Evolutionary conservation across 805 yeast species (phyloP).

Genomic region (Vanderwaltozyma verrucispora): DNA sequence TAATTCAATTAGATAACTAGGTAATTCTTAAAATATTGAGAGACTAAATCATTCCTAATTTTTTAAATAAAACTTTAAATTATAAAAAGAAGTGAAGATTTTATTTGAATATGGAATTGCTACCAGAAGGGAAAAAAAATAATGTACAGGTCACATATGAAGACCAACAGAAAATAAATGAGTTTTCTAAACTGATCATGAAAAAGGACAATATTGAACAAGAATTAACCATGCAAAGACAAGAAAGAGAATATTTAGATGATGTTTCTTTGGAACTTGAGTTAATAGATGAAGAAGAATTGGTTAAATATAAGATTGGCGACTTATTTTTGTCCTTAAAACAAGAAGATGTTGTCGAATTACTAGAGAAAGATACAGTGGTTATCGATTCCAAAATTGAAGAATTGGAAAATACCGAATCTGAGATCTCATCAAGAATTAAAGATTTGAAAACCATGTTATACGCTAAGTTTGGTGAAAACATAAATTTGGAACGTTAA

Average conservation of each 20-base stretch:
- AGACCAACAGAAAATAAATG: slow-evolving; percentile 84
- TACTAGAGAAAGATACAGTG: slow-evolving; percentile 54
- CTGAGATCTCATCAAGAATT: slow-evolving; percentile 44
- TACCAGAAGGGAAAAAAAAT: slow-evolving; percentile 35
- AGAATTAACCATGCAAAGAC: slow-evolving; percentile 38
- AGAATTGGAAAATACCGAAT: slow-evolving; percentile 37
- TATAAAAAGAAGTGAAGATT: too few relatives aligned
- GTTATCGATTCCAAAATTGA: slow-evolving; percentile 41
- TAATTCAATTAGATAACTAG: too few relatives aligned
- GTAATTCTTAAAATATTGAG: too few relatives aligned
- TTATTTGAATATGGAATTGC: slow-evolving; percentile 18
- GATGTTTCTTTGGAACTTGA: slow-evolving; percentile 82
- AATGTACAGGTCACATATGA: slow-evolving; percentile 35
- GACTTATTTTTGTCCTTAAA: slow-evolving; percentile 61
- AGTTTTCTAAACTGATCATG: slow-evolving; percentile 72
- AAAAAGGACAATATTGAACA: slow-evolving; percentile 50
- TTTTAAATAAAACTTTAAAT: too few relatives aligned
- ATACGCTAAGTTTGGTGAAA: slow-evolving; percentile 81
- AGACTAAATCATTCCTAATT: too few relatives aligned
- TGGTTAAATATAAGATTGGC: slow-evolving; percentile 69
- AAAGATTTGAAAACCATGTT: slow-evolving; percentile 55
- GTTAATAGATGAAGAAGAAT: slow-evolving; percentile 67
- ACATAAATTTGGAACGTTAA: slow-evolving; percentile 71
- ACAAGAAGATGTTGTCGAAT: slow-evolving; percentile 55
- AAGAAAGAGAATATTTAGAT: slow-evolving; percentile 80